phyloP scores from a whole-genome alignment of 306 rosid species.

The Dalbergia cultrata region DNA sequence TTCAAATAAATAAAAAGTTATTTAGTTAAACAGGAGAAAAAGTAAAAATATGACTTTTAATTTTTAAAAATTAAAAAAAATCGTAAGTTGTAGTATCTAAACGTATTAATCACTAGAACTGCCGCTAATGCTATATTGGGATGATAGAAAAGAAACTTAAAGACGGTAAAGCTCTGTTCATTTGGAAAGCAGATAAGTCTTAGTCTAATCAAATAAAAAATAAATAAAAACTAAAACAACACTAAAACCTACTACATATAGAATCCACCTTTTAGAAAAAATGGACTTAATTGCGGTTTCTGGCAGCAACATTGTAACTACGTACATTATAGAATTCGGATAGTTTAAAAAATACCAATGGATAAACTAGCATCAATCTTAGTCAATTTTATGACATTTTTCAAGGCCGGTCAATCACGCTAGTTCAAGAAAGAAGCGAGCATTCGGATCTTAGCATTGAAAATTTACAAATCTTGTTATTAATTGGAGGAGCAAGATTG shows the following conservation, averaged over 20 bases:
- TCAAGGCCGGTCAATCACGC: background rate
- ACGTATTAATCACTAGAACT: too few relatives aligned
- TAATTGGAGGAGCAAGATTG: slow-evolving; percentile 14
- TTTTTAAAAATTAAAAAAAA: too few relatives aligned
- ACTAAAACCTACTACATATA: too few relatives aligned
- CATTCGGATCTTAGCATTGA: slow-evolving; percentile 24
- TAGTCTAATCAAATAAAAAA: background rate
- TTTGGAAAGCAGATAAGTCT: background rate
- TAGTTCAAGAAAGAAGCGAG: slow-evolving; percentile 16
- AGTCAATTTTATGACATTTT: background rate
- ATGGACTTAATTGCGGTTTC: background rate
- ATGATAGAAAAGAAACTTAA: slow-evolving; percentile 3
- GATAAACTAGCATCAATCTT: slow-evolving; percentile 17
- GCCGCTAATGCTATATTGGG: background rate
- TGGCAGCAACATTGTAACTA: background rate
- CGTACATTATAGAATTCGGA: background rate
- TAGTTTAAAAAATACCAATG: background rate
- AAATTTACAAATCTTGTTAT: slow-evolving; percentile 19
- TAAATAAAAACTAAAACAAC: too few relatives aligned
- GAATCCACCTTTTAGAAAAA: too few relatives aligned
- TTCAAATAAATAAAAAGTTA: too few relatives aligned
- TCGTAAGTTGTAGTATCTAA: too few relatives aligned
- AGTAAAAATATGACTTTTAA: too few relatives aligned
- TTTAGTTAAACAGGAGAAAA: too few relatives aligned
- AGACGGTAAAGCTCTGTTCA: background rate